Base-by-base conservation (phyloP, 495 filamentous ascomycete genomes). In the Talaromyces wortmannii region DNA sequence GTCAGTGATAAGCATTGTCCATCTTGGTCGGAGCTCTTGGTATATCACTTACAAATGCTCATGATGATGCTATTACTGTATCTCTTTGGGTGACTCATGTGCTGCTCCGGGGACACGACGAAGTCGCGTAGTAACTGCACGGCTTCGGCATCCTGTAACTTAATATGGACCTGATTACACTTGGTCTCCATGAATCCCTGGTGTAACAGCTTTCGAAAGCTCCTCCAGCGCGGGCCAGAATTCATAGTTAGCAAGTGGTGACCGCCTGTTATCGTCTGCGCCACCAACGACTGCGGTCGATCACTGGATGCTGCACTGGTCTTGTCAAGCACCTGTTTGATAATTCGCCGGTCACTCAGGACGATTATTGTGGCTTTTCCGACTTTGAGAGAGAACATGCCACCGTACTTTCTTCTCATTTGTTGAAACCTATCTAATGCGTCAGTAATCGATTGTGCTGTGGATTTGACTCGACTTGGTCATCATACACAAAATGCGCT, bases 211-310 rank as follows among this genome's bases (percentile, higher is more conserved):
- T 72, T 75, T 12, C 78, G 64, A 36, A 62, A 64, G 5, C 40
- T 57, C 11, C 73, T 64, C 78, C 76, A 81, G 32, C 55, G 44
- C 8, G 61, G 47, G 2, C 69, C 73, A 46, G 76, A 73, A 3
- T 75, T 57, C 74, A 81, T 76, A 2, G 78, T 44, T 0, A 80
- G 65, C 5, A 78, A 52, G 55, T 80, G 78, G 51, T 79, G 74
- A 0, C 57, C 43, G 2, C 70, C 69, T 36, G 80, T 68, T 48
- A 80, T 65, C 5, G 72, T 58, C 44, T 72, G 59, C 6, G 62
- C 61, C 13, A 84, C 70, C 46, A 73, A 70, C n/a, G 69, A 75
- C 1, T 45, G 51, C 0, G 79, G 81, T 6, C 79, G 67, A 16
- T 68, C 57, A 56, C 66, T 74, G 60, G 76, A 79, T n/a, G 67